Evolutionary conservation across 768 basidiomycete genomes (phyloP), one percentile per base, ranked within the genome.

Genomic region (Heimioporus sp.): DNA sequence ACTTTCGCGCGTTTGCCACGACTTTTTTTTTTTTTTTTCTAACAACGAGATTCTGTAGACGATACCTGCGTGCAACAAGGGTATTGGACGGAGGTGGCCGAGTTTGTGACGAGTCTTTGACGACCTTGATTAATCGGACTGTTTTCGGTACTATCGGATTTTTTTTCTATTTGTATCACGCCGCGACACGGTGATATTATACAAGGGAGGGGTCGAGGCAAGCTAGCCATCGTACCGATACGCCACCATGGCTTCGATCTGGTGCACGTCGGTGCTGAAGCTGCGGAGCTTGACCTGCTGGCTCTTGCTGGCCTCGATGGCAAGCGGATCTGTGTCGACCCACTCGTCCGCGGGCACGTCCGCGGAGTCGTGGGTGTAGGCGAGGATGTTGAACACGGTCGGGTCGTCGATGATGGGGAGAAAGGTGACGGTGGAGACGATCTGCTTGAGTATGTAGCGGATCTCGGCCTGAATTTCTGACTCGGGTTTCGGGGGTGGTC

Each of bases 211-310:
- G 32, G 40, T 45, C 15, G 24, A 20, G 48, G 49, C 21, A 6
- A 10, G 49, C 65, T 76, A 90, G 58, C 88, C 89, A 53, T 92
- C 93, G 56, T 93, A 94, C 35, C 94, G 82, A 75, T 98, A 98
- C 5, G 95, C 94, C 43, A 98, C 96, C 90, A 98, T 92, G 6
- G 95, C 93, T 68, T 98, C 91, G 65, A 99, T 91, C 51, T 92
- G 84, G 67, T 99, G 97, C n/a, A 95, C 84, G 69, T 98, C 95
- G 5, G 97, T 99, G 70, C 91, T 95, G 73, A 98, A 99, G 65
- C 84, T 94, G 61, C 96, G 77, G 74, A 99, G 80, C 71, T 97
- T 93, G 70, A 99, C 90, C 63, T 92, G 90, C 64, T 92, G 90
- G 66, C 86, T 90, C 73, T 95, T 94, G 62, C 90, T 86, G 16